These are phyloP conservation scores for Daldinia sp. DNA, from an alignment of 2,329 filamentous ascomycete species.

Conservation along the genomic window DNA sequence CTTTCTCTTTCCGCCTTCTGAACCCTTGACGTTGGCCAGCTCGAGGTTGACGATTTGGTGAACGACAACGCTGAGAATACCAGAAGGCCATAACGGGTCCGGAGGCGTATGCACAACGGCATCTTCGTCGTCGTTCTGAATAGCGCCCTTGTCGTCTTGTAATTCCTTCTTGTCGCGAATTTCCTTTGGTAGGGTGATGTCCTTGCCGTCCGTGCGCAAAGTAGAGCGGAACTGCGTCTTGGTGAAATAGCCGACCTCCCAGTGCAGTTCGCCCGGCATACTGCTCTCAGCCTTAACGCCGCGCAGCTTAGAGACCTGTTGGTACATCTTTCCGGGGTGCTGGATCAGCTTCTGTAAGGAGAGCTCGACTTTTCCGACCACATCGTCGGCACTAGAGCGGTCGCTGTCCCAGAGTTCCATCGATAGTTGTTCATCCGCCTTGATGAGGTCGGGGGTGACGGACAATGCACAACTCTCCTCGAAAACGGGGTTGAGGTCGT, in stretches of 20 bases:
- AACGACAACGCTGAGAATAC: constrained; percentile 85
- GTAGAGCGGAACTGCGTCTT: constrained; percentile 90
- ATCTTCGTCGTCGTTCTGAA: constrained; percentile 81
- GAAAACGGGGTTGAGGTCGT: constrained; percentile 93
- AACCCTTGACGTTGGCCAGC: constrained; percentile 90
- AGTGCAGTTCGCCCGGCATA: constrained; percentile 94
- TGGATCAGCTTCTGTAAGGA: constrained; percentile 96
- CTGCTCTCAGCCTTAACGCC: constrained; percentile 85
- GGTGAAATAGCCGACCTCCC: constrained; percentile 95
- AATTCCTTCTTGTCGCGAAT: constrained; percentile 80
- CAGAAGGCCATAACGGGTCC: constrained; percentile 95
- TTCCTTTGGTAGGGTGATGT: constrained; percentile 78
- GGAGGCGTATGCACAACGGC: constrained; percentile 90
- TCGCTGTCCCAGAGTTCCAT: constrained; percentile 98
- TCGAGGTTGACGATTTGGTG: constrained; percentile 97
- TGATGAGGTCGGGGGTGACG: constrained; percentile 90
- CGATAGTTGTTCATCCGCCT: constrained; percentile 91
- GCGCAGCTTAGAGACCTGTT: constrained; percentile 83
- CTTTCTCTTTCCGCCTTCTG: constrained; percentile 77
- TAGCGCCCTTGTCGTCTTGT: constrained; percentile 86
- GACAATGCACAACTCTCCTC: constrained; percentile 88
- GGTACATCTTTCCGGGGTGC: constrained; percentile 92
- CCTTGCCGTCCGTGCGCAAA: constrained; percentile 87
- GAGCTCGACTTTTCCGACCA: constrained; percentile 93
- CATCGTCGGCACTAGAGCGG: constrained; percentile 89